Evolutionary conservation across 1,139 yeast genomes (phyloP), one percentile per base, ranked within the genome.

Genomic region (Candida sanyaensis): DNA sequence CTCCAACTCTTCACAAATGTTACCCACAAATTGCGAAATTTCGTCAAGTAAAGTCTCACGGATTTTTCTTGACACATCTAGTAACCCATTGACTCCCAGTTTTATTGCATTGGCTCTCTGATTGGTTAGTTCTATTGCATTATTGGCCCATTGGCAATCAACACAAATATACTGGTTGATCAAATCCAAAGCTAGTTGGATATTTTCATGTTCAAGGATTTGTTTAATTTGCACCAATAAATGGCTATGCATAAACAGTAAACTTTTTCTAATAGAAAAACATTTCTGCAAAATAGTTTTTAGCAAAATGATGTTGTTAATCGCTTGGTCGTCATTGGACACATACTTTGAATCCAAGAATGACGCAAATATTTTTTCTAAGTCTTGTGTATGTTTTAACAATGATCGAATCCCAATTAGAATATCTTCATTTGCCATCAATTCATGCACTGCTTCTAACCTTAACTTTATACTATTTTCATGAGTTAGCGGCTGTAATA

Each of bases 401-500:
- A 60, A 57, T 1, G 41, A 26, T 40, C 68, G 50, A 0, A 69
- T 24, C 0, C 53, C 52, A 7, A 50, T 47, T 3, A 65, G 41
- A 0, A 57, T 31, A 3, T 54, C 58, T 10, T 50, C 51, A 11
- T 63, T 51, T 1, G 42, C 43, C 3, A 59, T 47, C 13, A 76
- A 52, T 44, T 72, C 77, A 29, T 61, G 54, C 0, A 74, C 71
- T 0, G 77, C 62, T 5, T 64, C 63, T 10, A 64, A 54, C 34
- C 81, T 61, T 42, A 65, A 55, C 12, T 56, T 45, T 1, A 77
- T 64, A 29, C 72, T 64, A 0, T 53, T 52, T 24, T 51, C 52
- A 50, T 71, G 71, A 0, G 78, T 73, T 24, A 77, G 56, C 0
- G 81, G 81, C 47, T 77, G 83, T 13, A 77, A 52, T 4, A 77